These are phyloP conservation scores for Comarum palustre DNA, from an alignment of 306 rosid species.

Conservation along the genomic window DNA sequence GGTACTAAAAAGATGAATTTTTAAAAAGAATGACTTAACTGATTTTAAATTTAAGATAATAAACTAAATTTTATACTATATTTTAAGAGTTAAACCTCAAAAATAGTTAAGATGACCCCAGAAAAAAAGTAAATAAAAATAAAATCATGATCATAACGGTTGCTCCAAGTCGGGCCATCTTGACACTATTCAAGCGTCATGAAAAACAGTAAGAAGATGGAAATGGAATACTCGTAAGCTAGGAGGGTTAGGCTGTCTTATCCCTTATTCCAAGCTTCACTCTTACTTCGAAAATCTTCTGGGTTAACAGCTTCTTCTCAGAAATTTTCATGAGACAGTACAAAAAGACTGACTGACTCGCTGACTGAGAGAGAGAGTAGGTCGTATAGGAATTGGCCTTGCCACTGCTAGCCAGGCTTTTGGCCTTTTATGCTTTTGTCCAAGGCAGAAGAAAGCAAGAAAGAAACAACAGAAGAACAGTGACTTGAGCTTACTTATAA, in stretches of 20 bases:
- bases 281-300: background rate
- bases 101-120: background rate
- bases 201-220: background rate
- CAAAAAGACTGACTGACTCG: background rate
- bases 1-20: too few species aligned
- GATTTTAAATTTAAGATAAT: too few species aligned
- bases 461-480: slow-evolving; percentile 26
- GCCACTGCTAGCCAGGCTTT: slow-evolving; percentile 26
- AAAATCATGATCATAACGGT: background rate
- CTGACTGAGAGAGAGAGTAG: background rate
- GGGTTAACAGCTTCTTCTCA: too few species aligned
- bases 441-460: slow-evolving; percentile 26
- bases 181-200: background rate
- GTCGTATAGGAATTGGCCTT: slow-evolving; percentile 28
- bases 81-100: background rate
- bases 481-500: slow-evolving; percentile 37
- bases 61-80: too few species aligned
- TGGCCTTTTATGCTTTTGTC: slow-evolving; percentile 50
- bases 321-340: background rate
- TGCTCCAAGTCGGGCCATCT: background rate
- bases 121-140: background rate
- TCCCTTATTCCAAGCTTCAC: background rate
- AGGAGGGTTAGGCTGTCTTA: slow-evolving; percentile 1
- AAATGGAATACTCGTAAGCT: background rate
- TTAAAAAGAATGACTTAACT: too few species aligned